Percentiles rank a stretch among this genome's conserved stretches.
These are phyloP conservation scores for Marasmius fiardii DNA, from an alignment of 1,284 basidiomycete species.

Conservation along the genomic window DNA sequence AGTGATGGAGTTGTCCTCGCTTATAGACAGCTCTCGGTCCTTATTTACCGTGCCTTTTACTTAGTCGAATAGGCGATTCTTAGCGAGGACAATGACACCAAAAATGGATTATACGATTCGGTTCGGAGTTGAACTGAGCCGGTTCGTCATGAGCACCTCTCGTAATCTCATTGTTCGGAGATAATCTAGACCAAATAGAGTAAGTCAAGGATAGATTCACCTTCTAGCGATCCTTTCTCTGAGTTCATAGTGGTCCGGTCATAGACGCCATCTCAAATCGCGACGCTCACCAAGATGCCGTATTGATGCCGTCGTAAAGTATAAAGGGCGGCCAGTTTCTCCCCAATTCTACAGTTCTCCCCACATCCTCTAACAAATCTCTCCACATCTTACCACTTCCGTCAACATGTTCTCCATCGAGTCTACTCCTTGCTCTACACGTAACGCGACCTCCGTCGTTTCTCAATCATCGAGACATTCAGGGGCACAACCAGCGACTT, in stretches of 20 bases:
- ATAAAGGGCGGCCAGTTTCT: background rate
- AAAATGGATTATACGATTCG: too few species aligned
- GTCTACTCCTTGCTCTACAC: background rate
- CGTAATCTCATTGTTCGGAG: background rate
- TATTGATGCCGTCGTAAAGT: background rate
- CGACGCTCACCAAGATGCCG: background rate
- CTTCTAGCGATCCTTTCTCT: background rate
- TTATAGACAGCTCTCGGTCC: too few species aligned
- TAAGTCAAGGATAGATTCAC: background rate
- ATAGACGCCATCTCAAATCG: background rate
- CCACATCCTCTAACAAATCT: background rate
- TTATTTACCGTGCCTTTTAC: too few species aligned
- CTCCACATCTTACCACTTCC: too few species aligned
- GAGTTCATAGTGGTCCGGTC: background rate
- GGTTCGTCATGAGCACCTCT: background rate
- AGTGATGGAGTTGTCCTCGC: too few species aligned
- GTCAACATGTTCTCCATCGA: too few species aligned
- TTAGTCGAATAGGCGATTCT: too few species aligned
- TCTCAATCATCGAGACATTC: constrained; percentile 9
- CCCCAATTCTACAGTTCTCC: background rate
- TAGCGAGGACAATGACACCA: too few species aligned
- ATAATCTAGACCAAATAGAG: background rate
- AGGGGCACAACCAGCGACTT: constrained; percentile 14
- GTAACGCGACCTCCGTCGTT: background rate
- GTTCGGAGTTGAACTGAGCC: background rate